Conservation (phyloP, 768 basidiomycete species). For the Lactarius hatsudake region DNA sequence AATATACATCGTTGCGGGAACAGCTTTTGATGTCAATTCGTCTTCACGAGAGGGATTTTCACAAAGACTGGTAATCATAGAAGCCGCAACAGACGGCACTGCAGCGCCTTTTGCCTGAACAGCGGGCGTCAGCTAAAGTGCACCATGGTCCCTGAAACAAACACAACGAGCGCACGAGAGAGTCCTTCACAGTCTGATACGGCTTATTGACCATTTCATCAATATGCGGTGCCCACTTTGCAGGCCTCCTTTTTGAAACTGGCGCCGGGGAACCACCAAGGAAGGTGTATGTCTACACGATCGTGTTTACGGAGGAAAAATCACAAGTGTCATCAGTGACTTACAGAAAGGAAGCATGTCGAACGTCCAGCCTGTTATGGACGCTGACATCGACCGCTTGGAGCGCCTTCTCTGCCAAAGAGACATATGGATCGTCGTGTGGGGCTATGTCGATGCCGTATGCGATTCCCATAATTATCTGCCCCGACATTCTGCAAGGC, state of each 20-base stretch:
- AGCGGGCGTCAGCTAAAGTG: neutral
- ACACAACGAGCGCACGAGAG: conserved; percentile 6
- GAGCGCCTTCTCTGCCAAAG: conserved; percentile 25
- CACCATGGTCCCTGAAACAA: neutral
- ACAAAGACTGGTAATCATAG: conserved; percentile 18
- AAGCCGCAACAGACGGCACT: conserved; percentile 18
- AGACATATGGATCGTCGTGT: conserved; percentile 27
- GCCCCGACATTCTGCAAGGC: conserved; percentile 19
- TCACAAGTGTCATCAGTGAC: conserved; percentile 1
- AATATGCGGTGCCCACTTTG: conserved; percentile 25
- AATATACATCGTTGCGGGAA: conserved; percentile 25
- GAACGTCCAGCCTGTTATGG: conserved; percentile 23
- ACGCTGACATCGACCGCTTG: conserved; percentile 20
- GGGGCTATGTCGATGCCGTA: conserved; percentile 28
- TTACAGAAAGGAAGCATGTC: conserved; percentile 26
- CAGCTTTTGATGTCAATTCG: conserved; percentile 19
- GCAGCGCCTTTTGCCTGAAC: conserved; percentile 14
- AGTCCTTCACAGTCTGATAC: conserved; percentile 27
- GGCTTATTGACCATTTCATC: conserved; percentile 30
- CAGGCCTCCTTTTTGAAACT: conserved; percentile 30
- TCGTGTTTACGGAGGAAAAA: neutral
- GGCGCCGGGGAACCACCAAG: conserved; percentile 33
- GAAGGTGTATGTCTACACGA: conserved; percentile 27
- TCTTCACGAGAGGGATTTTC: conserved; percentile 18
- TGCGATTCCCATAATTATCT: conserved; percentile 28